phyloP scores from a whole-genome alignment of 768 basidiomycete species.

The Lactarius hengduanensis region DNA sequence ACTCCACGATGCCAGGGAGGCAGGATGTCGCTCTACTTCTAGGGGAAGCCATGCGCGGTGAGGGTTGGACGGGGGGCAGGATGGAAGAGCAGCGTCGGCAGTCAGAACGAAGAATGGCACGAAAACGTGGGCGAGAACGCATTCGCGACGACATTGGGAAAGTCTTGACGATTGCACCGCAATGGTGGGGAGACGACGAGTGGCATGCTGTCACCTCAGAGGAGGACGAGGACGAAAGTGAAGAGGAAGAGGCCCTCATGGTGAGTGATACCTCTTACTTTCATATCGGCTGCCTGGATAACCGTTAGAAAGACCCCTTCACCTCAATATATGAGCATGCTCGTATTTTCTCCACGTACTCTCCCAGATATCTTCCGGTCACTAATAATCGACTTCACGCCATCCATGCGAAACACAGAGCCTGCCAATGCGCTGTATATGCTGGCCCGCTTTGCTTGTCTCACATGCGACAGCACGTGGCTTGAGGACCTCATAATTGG shows the following conservation, averaged over 20 bases:
- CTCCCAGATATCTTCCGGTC: conserved; percentile 79
- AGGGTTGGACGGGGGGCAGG: conserved; percentile 77
- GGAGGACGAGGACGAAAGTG: conserved; percentile 46
- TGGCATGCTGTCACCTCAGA: conserved; percentile 34
- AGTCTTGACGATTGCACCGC: conserved; percentile 52
- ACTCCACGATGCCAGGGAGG: conserved; percentile 76
- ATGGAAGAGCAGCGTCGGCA: conserved; percentile 66
- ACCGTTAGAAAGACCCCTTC: conserved; percentile 57
- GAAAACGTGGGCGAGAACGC: conserved; percentile 50
- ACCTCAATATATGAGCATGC: conserved; percentile 80
- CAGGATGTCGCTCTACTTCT: conserved; percentile 85
- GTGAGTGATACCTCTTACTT: conserved; percentile 37
- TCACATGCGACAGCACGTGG: conserved; percentile 89
- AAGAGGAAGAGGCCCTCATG: conserved; percentile 50
- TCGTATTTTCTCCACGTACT: conserved; percentile 84
- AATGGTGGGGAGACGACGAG: conserved; percentile 65
- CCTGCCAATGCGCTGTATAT: conserved; percentile 93
- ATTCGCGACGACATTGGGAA: conserved; percentile 59
- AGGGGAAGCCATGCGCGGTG: conserved; percentile 83
- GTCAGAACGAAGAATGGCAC: conserved; percentile 57
- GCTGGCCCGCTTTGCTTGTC: conserved; percentile 88
- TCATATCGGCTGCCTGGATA: neutral
- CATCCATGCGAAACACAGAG: conserved; percentile 69
- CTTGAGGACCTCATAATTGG: conserved; percentile 90
- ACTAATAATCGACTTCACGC: conserved; percentile 72